Base-by-base conservation (phyloP, 148 eudicot species). In the Fagopyrum homotropicum region DNA sequence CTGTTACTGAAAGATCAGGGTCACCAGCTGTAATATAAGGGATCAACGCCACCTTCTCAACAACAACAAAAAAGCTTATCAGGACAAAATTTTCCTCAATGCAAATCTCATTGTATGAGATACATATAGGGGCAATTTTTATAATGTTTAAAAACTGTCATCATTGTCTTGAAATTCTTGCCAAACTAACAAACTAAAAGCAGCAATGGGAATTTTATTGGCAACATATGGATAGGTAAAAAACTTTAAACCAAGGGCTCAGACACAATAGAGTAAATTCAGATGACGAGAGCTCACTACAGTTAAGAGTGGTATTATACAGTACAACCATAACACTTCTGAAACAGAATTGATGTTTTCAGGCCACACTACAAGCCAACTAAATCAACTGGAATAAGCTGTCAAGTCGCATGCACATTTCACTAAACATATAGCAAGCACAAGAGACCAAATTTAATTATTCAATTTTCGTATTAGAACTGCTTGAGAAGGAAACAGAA, bases 1-100 rank as follows among this genome's bases (percentile, higher is more conserved):
- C 97, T 35, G 98, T 94, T 45, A 95, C 92, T 45, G 90, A 84
- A 77, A 94, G 86, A 83, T 94, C 93, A 30, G 98, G 98, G 74
- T 94, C 97, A 95, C 98, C 71, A 44, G 97, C 97, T 22, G 97
- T 94, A 82, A 94, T 90, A 80, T 87, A 94, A 55, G 97, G 97
- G 74, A 94, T 94, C 22, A 94, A 74, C 69, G 96, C 98, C 84
- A 92, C 98, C 98, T 90, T 80, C 54, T 29, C 60, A 83, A 68
- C 75, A 19, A 59, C 64, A 59, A 0, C 26, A 22, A 59, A 12
- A 84, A 16, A 84, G 22, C 45, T 74, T n/a, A 61, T 75, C 72
- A 84, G 57, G 64, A 22, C 0, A 54, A 51, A 46, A 22, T 11
- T 19, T n/a, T 8, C 11, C 43, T 29, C 15, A 61, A 26, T 29